phyloP scores from a whole-genome alignment of 345 rosid species.

The Arabidopsis thaliana region TAIR10.1 NC_003071.7:16944001-16944500 shows the following conservation, averaged over 20 bases:
- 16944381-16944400: constrained; percentile 7
- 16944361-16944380: constrained; percentile 14
- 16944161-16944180: not conserved
- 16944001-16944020: constrained; percentile 8
- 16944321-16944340: constrained; percentile 18
- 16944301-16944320: not conserved
- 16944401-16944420: not conserved
- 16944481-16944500: not conserved
- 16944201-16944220: not conserved
- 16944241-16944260: not conserved
- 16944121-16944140: constrained; percentile 13
- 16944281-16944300: not conserved
- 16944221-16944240: constrained; percentile 20
- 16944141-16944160: not conserved
- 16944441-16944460: constrained; percentile 4
- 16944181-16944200: not conserved
- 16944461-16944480: constrained; percentile 18
- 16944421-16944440: not conserved
- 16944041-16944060: not conserved
- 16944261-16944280: not conserved
- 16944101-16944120: not conserved
- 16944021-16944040: not conserved
- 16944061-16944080: not conserved
- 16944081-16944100: constrained; percentile 1
- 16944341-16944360: constrained; percentile 9